phyloP scores from a whole-genome alignment of 2,329 filamentous ascomycete genomes.

The Trichoderma atrobrunneum region DNA sequence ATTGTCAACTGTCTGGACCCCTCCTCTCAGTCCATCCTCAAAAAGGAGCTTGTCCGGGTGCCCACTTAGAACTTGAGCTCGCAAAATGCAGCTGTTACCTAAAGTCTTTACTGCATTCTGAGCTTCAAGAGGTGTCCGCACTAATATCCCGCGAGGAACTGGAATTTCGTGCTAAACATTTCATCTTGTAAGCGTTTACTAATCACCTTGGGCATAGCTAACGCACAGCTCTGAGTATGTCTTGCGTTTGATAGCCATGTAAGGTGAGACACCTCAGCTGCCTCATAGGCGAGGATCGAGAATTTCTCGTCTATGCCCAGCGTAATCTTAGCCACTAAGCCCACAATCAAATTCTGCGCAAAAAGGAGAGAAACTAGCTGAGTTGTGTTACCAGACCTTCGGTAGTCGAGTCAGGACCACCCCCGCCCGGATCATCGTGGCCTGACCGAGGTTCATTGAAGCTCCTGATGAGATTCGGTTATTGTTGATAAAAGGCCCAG shows the following conservation, averaged over 20 bases:
- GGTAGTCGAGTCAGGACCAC: neutral
- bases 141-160: constrained; percentile 27
- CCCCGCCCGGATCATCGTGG: neutral
- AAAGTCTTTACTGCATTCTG: constrained; percentile 19
- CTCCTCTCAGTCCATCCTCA: constrained; percentile 18
- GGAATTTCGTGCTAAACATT: constrained; percentile 27
- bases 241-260: constrained; percentile 31
- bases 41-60: constrained; percentile 18
- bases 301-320: neutral
- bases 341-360: neutral
- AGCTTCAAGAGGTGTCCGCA: constrained; percentile 25
- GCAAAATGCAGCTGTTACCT: constrained; percentile 29
- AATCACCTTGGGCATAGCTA: too few relatives aligned
- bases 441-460: neutral
- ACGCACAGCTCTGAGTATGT: constrained; percentile 28
- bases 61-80: constrained; percentile 28
- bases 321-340: neutral
- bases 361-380: neutral
- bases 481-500: neutral
- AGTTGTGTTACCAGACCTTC: neutral
- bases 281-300: neutral
- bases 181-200: neutral
- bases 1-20: constrained; percentile 17
- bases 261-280: constrained; percentile 26
- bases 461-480: neutral